Percentiles rank a stretch among this genome's conserved stretches.
phyloP scores from a whole-genome alignment of 805 yeast genomes.

The Candida qinlingensis region DNA sequence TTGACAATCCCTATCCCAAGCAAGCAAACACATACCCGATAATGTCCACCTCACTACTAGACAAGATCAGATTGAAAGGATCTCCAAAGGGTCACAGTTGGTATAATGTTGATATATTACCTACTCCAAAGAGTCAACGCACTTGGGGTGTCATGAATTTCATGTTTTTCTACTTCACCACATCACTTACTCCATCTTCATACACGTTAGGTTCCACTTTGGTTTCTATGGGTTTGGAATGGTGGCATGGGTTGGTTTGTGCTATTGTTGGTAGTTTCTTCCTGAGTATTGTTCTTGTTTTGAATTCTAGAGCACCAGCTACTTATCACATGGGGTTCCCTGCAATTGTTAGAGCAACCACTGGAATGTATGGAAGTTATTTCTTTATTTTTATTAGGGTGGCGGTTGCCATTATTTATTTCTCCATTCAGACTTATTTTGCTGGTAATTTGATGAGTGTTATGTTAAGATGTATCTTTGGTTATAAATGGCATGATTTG shows the following conservation, averaged over 20 bases:
- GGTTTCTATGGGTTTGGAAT: background rate
- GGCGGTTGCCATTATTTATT: slow-evolving; percentile 4
- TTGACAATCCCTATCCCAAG: too few species aligned
- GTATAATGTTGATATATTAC: slow-evolving; percentile 1
- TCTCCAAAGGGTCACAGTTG: slow-evolving; percentile 5
- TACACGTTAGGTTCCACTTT: slow-evolving; percentile 5
- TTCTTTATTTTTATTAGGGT: slow-evolving; percentile 2
- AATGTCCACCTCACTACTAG: background rate
- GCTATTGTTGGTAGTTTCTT: slow-evolving; percentile 5
- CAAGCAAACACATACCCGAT: too few species aligned
- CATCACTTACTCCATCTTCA: slow-evolving; percentile 2
- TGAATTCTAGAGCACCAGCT: slow-evolving; percentile 4
- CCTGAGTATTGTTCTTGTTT: slow-evolving; percentile 1
- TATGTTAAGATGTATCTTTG: slow-evolving; percentile 3
- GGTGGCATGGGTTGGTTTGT: slow-evolving; percentile 6
- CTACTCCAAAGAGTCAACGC: background rate
- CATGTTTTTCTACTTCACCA: slow-evolving; percentile 3
- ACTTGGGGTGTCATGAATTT: slow-evolving; percentile 2
- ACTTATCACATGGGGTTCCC: slow-evolving; percentile 5
- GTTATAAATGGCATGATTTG: slow-evolving; percentile 2
- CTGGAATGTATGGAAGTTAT: slow-evolving; percentile 5
- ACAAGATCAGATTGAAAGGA: slow-evolving; percentile 1
- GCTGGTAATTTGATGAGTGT: slow-evolving; percentile 3
- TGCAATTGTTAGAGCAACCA: slow-evolving; percentile 1
- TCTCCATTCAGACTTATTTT: slow-evolving; percentile 2